Evolutionary conservation across 2,329 filamentous ascomycete species (phyloP), one percentile per base, ranked within the genome.

Genomic region (Colletotrichum higginsianum): DNA sequence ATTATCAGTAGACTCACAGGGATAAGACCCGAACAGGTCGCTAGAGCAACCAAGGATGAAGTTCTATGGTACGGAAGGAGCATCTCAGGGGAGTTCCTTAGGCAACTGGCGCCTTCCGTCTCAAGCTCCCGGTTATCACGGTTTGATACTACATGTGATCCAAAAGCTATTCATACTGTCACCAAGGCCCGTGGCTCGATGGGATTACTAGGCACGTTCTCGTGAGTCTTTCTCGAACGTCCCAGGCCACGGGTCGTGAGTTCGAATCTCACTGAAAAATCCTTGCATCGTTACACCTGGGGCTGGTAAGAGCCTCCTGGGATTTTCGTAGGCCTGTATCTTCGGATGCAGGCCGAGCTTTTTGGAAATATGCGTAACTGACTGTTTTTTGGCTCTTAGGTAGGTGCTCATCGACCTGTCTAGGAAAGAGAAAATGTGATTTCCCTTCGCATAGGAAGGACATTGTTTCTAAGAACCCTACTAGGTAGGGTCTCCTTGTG

Each of bases 281-380:
- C 55, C 38, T 23, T 44, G 38, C 38, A 57, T 57, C 55, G n/a
- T 26, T 26, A 56, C 30, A 56, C 53, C 53, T 56, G 53, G 12
- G 53, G 18, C 53, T 56, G 30, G 53, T 56, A 56, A 56, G 53
- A 40, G 35, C 11, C 53, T 42, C 53, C 53, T 40, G 53, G 35
- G 53, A 57, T 40, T 58, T 44, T 44, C 40, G 21, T 44, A 58
- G n/a, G 55, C 44, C n/a, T 21, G 21, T 9, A 15, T 42, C n/a
- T 38, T 9, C 35, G 35, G 53, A 15, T 30, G 9, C 8, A 15
- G 38, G 18, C 35, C 4, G 53, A 26, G n/a, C 35, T 23, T 56
- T 56, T 42, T n/a, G 35, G 11, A 11, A 38, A 38, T 0, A 38
- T 38, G 35, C 8, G 8, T 38, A 12, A 11, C 35, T 38, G 2